Base-by-base conservation (phyloP, 768 basidiomycete genomes). In the Leccinellum rugosiceps region DNA sequence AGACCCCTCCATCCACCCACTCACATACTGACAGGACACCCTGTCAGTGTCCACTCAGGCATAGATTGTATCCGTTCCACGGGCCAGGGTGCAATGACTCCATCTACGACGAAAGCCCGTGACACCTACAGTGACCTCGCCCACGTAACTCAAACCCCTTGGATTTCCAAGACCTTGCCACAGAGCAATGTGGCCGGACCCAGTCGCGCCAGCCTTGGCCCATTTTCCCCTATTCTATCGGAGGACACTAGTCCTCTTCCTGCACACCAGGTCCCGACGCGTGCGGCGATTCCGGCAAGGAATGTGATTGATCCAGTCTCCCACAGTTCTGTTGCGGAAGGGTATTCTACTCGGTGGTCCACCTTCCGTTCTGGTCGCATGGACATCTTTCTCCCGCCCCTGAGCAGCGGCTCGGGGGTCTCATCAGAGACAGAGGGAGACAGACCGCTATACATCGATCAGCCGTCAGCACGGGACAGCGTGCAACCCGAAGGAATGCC, bases 331-430 rank as follows among this genome's bases (percentile, higher is more conserved):
- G 25, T 17, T 6, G 31, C 11, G 4, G 44, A 52, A 50, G 34
- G n/a, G 11, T n/a, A n/a, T 32, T 23, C 48, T 43, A n/a, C 25
- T 57, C 60, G 66, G 31, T 65, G 64, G 68, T 58, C 35, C 31
- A 26, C 60, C 21, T 73, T 72, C 55, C 68, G 63, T 23, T 73
- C 71, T 7, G 71, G 71, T 17, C 19, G 30, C 30, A 28, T 69
- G 41, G 55, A 53, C 21, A 38, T 74, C 32, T 50, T 2, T n/a
- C 30, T 64, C 14, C 50, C 56, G n/a, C 47, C 43, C 32, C 50
- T 23, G 30, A 23, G 17, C 46, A 50, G 32, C 17, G 19, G 19
- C 28, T 51, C 44, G 11, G 34, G n/a, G 21, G 9, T 19, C 19
- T 53, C 44, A 23, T 35, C 30, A 3, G 55, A 46, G 31, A 17